Evolutionary conservation across 371 early-diverging fungal genomes (phyloP), one percentile per base, ranked within the genome.

Genomic region (Quaeritorhiza haematococci): DNA sequence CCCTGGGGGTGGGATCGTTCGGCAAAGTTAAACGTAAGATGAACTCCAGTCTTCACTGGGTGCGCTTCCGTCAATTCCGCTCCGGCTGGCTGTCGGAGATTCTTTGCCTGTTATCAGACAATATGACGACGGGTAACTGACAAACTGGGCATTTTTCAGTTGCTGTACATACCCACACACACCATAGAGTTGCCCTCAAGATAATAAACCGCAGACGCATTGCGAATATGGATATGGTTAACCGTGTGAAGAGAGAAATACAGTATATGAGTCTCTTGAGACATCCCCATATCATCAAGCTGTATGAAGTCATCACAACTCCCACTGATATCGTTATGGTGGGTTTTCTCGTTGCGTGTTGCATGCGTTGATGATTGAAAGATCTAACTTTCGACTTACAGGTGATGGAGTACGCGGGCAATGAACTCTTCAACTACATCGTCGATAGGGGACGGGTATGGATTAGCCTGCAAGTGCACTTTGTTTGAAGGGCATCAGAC

Each of bases 291-390:
- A 96, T 98, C 59, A 97, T 98, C 69, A 93, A 97, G 74, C 80
- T 99, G 79, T 90, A 95, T 71, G 99, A 98, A 73, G 98, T 98
- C 44, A 96, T 98, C 47, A 87, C 91, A 3, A 98, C 98, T 15
- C 84, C 90, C 3, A 92, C 94, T 0, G 94, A 96, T 68, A 93
- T 94, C 56, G 90, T 96, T 57, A 90, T 97, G 93, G 97, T 73
- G 43, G 17, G 46, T 17, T 38, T 13, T 38, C 38, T 13, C 38
- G n/a, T n/a, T 10, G n/a, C n/a, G 13, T 38, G 38, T 38, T n/a
- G 13, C 13, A 38, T 38, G 10, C n/a, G 38, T n/a, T 38, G n/a
- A n/a, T 13, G 10, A 38, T 10, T 41, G 42, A 10, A 34, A 10
- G 10, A 6, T 53, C n/a, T 15, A 5, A 15, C 33, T 23, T 4